A percentile compares a stretch with the other conserved stretches of the same genome.
Evolutionary conservation across 2,329 filamentous ascomycete genomes (phyloP).

Genomic region (Salinomyces thailandicus): DNA sequence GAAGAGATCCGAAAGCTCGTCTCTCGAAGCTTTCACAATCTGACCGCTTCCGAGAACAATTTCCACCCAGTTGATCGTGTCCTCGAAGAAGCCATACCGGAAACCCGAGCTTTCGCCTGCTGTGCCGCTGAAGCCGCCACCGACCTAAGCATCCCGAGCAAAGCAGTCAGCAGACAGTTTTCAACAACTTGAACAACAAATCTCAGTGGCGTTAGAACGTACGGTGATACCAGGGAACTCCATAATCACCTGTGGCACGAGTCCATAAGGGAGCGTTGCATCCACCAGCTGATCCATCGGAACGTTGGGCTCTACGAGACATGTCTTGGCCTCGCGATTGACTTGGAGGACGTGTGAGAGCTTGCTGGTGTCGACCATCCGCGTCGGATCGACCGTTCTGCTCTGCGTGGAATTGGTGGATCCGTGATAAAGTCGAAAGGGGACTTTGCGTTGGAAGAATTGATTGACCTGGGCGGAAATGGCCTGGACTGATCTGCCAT

Average conservation of each 20-base stretch:
- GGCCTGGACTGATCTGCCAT: slow-evolving; percentile 27
- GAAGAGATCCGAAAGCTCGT: slow-evolving; percentile 36
- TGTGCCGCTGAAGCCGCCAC: slow-evolving; percentile 54
- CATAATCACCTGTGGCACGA: slow-evolving; percentile 58
- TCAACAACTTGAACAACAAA: too few species aligned
- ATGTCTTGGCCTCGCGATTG: slow-evolving; percentile 32
- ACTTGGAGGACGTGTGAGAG: slow-evolving; percentile 40
- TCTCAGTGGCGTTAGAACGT: too few species aligned
- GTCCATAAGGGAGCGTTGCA: slow-evolving; percentile 43
- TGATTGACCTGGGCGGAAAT: slow-evolving; percentile 32
- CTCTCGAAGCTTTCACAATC: slow-evolving; percentile 25
- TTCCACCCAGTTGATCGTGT: slow-evolving; percentile 51
- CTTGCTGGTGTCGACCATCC: slow-evolving; percentile 39
- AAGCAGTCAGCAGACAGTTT: too few species aligned
- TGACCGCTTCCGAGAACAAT: slow-evolving; percentile 54
- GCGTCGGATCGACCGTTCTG: slow-evolving; percentile 30
- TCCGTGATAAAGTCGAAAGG: slow-evolving; percentile 49
- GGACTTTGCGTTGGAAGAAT: slow-evolving; percentile 37
- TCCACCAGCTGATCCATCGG: slow-evolving; percentile 55
- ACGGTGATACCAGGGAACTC: slow-evolving; percentile 61
- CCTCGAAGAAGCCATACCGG: slow-evolving; percentile 55
- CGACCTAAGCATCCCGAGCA: neutral
- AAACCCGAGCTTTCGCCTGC: slow-evolving; percentile 59
- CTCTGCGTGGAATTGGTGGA: slow-evolving; percentile 38
- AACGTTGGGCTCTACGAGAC: slow-evolving; percentile 57